Percentiles rank a stretch among this genome's conserved stretches.
Conservation (phyloP, 2,329 filamentous ascomycete genomes). For the Colletotrichum sansevieriae region DNA sequence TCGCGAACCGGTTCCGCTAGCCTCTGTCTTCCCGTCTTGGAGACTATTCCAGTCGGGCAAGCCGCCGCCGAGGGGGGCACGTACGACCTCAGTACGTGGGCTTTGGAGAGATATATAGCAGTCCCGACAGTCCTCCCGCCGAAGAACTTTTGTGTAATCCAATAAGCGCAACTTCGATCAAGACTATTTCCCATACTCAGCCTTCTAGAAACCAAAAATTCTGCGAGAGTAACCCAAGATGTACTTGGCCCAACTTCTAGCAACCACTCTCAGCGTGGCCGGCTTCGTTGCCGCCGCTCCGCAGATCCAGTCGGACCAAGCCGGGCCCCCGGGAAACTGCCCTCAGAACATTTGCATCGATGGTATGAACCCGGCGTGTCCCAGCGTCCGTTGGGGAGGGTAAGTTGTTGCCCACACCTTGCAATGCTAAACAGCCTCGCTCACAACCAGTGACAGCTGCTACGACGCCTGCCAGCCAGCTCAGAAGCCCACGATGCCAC, state of each 20-base stretch:
- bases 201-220: too few relatives aligned
- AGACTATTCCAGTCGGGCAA: constrained; percentile 4
- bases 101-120: constrained; percentile 27
- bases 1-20: constrained; percentile 17
- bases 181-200: not conserved
- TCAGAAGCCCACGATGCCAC: constrained; percentile 35
- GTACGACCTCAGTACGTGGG: constrained; percentile 3
- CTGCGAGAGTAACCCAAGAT: not conserved
- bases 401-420: constrained; percentile 31
- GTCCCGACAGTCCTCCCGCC: not conserved
- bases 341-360: constrained; percentile 47
- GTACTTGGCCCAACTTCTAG: constrained; percentile 24
- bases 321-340: constrained; percentile 14
- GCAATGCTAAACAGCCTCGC: not conserved
- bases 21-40: constrained; percentile 32
- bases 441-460: constrained; percentile 44
- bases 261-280: constrained; percentile 19
- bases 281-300: constrained; percentile 31
- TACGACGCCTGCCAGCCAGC: constrained; percentile 47
- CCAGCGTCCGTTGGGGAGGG: constrained; percentile 46
- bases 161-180: not conserved
- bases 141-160: not conserved
- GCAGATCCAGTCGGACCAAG: constrained; percentile 2
- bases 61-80: not conserved
- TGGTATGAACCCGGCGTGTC: constrained; percentile 46